Base-by-base conservation (phyloP, 1,139 yeast genomes). In the Barnettozyma hawaiiensis region DNA sequence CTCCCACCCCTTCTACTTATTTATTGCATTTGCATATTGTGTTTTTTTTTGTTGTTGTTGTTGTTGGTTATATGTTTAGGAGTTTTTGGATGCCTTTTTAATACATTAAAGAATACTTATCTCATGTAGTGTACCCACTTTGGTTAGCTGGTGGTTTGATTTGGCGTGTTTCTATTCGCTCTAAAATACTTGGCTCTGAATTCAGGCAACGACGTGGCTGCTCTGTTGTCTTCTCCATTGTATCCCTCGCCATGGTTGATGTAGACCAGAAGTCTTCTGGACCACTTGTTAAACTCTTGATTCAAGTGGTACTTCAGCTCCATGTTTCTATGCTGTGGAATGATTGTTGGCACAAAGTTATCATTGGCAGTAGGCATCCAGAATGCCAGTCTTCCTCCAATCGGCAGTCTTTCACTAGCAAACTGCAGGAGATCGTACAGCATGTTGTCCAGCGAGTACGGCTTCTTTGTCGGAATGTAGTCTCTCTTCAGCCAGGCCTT, bases 331-430 rank as follows among this genome's bases (percentile, higher is more conserved):
- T 92, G 96, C 53, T 80, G 79, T 2, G 97, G 97, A 32, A 90
- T 79, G 44, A 76, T 71, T 28, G 85, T 78, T 46, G 81, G 80
- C 12, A 69, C 62, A 52, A 78, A 81, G 50, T 86, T 95, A 53
- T 86, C 96, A 58, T 89, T 89, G 2, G 97, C 95, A 0, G 95
- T 85, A 0, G 99, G 99, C 95, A 92, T 86, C 99, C 99, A 92
- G 61, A 89, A 90, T 20, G 95, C 86, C 31, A 92, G 68, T 48
- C 97, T 67, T 0, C 97, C 96, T 10, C 75, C 76, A 3, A 79
- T 67, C 0, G 84, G 85, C 44, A 92, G 69, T 54, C 92, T 75
- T 9, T 71, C 68, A 2, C 92, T 78, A 0, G 96, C 76, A 67
- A 84, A 92, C 21, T 67, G 63, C 33, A 92, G 68, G 40, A 94